Percentiles rank a stretch among this genome's conserved stretches.
These are phyloP conservation scores for Cucumis sativus DNA, from an alignment of 306 rosid species.

Conservation along the genomic window DNA sequence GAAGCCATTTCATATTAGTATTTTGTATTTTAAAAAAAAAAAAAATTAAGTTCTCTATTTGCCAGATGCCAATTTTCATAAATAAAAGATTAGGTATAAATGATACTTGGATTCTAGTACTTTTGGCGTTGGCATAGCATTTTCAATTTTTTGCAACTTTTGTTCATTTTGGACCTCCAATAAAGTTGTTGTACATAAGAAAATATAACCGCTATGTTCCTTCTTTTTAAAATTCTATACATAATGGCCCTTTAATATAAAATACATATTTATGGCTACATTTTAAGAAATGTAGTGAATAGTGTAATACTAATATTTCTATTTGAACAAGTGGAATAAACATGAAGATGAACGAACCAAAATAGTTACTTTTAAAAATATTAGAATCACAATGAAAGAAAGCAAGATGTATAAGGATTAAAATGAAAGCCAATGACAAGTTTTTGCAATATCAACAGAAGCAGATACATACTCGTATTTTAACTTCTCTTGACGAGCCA, in stretches of 20 bases:
- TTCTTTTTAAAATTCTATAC: too few relatives aligned
- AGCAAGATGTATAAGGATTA: background rate
- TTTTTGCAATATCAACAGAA: background rate
- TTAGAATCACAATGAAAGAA: background rate
- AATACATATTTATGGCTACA: background rate
- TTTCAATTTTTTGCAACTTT: too few relatives aligned
- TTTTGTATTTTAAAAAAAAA: too few relatives aligned
- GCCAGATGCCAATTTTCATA: too few relatives aligned
- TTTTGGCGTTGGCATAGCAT: too few relatives aligned
- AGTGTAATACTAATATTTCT: background rate
- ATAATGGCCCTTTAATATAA: background rate
- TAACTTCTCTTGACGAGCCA: slow-evolving; percentile 55
- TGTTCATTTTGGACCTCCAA: background rate
- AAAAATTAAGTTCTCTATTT: too few relatives aligned
- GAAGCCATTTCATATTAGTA: background rate
- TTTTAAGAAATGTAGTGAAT: background rate
- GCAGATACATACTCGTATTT: slow-evolving; percentile 53
- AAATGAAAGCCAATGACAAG: background rate
- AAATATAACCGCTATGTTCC: background rate
- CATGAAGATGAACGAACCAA: too few relatives aligned
- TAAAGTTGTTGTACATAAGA: too few relatives aligned
- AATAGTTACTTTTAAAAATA: too few relatives aligned
- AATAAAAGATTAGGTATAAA: too few relatives aligned
- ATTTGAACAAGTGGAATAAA: background rate
- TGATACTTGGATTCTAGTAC: too few relatives aligned